These are phyloP conservation scores for Sporodiniella umbellata DNA, from an alignment of 371 early-diverging fungal genomes.

Conservation along the genomic window DNA sequence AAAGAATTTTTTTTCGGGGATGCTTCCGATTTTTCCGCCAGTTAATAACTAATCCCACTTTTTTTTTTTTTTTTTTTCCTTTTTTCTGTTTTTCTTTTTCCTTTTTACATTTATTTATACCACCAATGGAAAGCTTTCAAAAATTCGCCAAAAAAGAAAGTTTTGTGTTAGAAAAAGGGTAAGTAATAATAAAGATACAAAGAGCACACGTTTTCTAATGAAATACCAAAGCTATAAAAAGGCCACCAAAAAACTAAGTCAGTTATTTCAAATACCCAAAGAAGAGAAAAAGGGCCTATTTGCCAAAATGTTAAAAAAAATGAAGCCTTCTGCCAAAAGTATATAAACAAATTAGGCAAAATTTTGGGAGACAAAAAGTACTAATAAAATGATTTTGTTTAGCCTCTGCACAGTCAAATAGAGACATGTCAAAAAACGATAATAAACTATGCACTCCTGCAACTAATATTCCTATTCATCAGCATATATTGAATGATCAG, in stretches of 20 bases:
- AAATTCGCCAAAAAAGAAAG: not conserved
- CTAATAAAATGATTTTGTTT: not conserved
- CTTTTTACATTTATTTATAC: not conserved
- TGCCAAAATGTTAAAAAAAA: not conserved
- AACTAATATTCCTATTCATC: too few relatives aligned
- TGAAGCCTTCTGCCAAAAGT: not conserved
- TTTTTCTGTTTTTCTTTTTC: not conserved
- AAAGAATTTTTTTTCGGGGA: conserved; percentile 1
- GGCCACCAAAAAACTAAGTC: not conserved
- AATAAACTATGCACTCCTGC: too few relatives aligned
- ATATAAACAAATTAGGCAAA: not conserved
- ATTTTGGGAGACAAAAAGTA: too few relatives aligned
- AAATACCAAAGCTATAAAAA: not conserved
- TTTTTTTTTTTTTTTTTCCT: not conserved
- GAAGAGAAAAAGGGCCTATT: not conserved
- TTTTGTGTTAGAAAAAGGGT: not conserved
- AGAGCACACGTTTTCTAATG: not conserved
- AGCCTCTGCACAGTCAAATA: too few relatives aligned
- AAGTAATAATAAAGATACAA: not conserved
- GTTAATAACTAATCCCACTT: not conserved
- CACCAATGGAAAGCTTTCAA: not conserved
- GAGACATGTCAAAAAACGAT: too few relatives aligned
- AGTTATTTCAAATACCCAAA: not conserved
- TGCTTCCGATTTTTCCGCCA: not conserved
- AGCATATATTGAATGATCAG: too few relatives aligned